A percentile compares a stretch with the other conserved stretches of the same genome.
Evolutionary conservation across 108 stramenopile genomes (phyloP).

Genomic region (Nitzschia sp.): DNA sequence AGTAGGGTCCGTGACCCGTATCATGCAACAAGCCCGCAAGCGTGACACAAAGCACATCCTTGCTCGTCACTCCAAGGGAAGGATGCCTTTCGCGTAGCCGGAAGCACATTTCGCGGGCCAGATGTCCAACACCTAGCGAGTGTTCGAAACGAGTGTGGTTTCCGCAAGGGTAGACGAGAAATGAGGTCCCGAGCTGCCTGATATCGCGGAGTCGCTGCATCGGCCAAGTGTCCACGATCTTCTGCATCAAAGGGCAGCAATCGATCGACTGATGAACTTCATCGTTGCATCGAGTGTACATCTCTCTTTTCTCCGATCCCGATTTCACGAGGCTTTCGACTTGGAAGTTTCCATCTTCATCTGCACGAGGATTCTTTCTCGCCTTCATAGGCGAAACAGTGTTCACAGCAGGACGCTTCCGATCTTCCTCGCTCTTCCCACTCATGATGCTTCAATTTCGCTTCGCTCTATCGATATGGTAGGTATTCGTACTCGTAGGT

Average conservation of each 20-base stretch:
- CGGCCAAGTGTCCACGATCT: slow-evolving; percentile 68
- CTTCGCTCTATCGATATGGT: too few relatives aligned
- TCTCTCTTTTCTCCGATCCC: not conserved
- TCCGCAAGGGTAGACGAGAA: slow-evolving; percentile 71
- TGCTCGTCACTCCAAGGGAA: slow-evolving; percentile 61
- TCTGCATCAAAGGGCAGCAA: slow-evolving; percentile 68
- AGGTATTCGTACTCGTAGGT: too few relatives aligned
- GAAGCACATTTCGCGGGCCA: slow-evolving; percentile 65
- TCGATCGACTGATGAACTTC: slow-evolving; percentile 70
- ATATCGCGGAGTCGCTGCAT: slow-evolving; percentile 86
- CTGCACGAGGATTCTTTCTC: not conserved
- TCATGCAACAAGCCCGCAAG: slow-evolving; percentile 93
- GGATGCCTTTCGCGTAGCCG: slow-evolving; percentile 54
- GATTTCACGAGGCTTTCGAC: not conserved
- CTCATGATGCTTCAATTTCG: not conserved
- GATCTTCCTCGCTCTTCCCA: not conserved
- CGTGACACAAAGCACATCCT: slow-evolving; percentile 90
- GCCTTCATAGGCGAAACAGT: not conserved
- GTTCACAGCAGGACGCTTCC: slow-evolving; percentile 5
- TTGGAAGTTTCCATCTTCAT: not conserved
- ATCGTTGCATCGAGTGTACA: slow-evolving; percentile 51
- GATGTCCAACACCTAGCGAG: slow-evolving; percentile 67
- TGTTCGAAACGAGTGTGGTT: slow-evolving; percentile 87
- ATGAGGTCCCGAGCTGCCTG: slow-evolving; percentile 79
- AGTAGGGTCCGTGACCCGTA: slow-evolving; percentile 89